Base-by-base conservation (phyloP, 345 rosid genomes). In the Camelina neglecta region DNA sequence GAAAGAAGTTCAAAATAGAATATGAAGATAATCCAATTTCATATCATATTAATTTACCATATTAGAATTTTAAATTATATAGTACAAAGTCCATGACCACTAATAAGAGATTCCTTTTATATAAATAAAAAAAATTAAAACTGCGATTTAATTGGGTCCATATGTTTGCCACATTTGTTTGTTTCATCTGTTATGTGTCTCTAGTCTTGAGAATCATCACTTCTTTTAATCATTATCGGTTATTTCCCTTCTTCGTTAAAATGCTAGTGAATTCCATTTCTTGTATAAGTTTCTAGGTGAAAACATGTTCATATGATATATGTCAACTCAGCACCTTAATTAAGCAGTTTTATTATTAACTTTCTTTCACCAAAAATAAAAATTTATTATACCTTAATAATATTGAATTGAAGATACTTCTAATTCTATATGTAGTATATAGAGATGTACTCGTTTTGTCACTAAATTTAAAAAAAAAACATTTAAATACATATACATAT, bases 91-190 rank as follows among this genome's bases (percentile, higher is more conserved):
- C 73, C 73, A 66, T 51, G 51, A 58, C 50, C 66, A 66, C 45
- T 49, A 81, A 21, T 66, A 50, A 60, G 50, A 72, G 64, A 59
- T 29, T 59, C 77, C 72, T 65, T 29, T 35, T 57, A 51, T 58
- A 38, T 29, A 44, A 51, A 58, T 0, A 0, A 38, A 12, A 24
- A 59, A 33, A 5, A 31, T 31, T 5, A 24, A 24, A 24, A 72
- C 58, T 60, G 2, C 2, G 16, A 72, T 41, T 57, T 29, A 29
- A 29, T 29, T 3, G 77, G 93, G 88, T 76, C 89, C 86, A 83
- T 41, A 55, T 89, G 92, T 85, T 79, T 66, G 83, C 94, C 93
- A 89, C 84, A 66, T 26, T 33, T 54, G 64, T 8, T 26, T 62
- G 73, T 72, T 64, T 66, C 69, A 58, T 77, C 36, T 31, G 41